Conservation (phyloP, 345 rosid species). For the Orychophragmus violaceus region DNA sequence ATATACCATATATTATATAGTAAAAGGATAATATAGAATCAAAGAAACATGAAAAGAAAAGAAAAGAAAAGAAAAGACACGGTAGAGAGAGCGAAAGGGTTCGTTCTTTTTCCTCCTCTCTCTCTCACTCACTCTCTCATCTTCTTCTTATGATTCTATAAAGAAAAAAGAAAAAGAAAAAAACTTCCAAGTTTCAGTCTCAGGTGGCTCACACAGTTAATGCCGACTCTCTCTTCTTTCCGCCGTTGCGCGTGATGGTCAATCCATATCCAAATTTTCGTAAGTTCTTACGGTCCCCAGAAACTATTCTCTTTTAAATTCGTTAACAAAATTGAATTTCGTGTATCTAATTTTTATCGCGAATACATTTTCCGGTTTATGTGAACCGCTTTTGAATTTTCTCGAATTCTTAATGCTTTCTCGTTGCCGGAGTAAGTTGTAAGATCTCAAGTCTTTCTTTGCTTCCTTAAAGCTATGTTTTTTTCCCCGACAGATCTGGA, state of each 20-base stretch:
- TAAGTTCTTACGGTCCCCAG: conserved; percentile 1
- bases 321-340: not conserved
- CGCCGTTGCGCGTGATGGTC: conserved; percentile 1
- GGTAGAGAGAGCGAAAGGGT: not conserved
- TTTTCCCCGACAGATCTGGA: conserved; percentile 18
- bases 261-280: conserved; percentile 8
- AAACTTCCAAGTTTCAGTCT: conserved; percentile 5
- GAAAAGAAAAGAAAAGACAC: conserved; percentile 8
- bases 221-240: not conserved
- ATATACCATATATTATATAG: too few relatives aligned
- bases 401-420: not conserved
- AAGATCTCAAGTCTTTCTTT: not conserved
- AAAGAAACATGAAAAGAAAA: conserved; percentile 8
- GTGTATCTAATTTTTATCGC: not conserved
- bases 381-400: not conserved
- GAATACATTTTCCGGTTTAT: not conserved
- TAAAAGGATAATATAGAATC: not conserved
- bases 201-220: conserved; percentile 26
- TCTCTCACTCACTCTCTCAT: conserved; percentile 4
- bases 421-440: not conserved
- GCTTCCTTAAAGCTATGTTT: not conserved
- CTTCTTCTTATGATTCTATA: not conserved
- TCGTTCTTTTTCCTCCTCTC: not conserved
- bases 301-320: not conserved
- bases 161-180: not conserved